phyloP scores from a whole-genome alignment of 257 asterid species.

The Lycium ferocissimum region DNA sequence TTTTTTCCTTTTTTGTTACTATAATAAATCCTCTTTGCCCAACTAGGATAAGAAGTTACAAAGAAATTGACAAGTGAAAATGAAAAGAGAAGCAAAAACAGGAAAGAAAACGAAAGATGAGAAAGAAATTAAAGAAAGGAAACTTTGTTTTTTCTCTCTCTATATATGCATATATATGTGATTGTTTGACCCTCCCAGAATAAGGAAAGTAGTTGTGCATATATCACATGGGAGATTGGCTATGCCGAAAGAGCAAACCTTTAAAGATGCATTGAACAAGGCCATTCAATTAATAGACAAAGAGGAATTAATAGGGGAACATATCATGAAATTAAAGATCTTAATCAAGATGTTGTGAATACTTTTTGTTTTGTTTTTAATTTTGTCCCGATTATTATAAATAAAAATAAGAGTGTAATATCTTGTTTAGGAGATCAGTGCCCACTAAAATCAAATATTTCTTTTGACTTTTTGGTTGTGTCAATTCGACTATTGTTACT shows the following conservation, averaged over 20 bases:
- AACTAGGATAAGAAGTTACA: not conserved
- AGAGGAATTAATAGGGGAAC: conserved; percentile 22
- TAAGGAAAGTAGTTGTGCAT: conserved; percentile 29
- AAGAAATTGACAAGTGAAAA: not conserved
- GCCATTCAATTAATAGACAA: conserved; percentile 13
- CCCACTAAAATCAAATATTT: not conserved
- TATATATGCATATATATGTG: not conserved
- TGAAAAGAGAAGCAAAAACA: conserved; percentile 6
- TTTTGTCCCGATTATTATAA: not conserved
- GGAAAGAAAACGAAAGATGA: not conserved
- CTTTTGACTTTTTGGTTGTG: not conserved
- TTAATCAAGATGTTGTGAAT: conserved; percentile 24
- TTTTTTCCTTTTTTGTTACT: not conserved
- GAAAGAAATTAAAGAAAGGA: not conserved
- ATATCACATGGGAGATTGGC: conserved; percentile 27
- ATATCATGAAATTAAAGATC: conserved; percentile 17
- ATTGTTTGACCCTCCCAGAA: conserved; percentile 23
- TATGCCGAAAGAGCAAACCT: conserved; percentile 2
- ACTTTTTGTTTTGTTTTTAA: not conserved
- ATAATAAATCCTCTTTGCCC: not conserved
- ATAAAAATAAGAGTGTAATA: not conserved
- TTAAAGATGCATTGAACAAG: conserved; percentile 24
- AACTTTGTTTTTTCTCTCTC: conserved; percentile 9
- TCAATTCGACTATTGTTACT: not conserved
- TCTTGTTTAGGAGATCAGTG: not conserved